Evolutionary conservation across 1,139 yeast species (phyloP).

Genomic region (Zygoascus meyerae): DNA sequence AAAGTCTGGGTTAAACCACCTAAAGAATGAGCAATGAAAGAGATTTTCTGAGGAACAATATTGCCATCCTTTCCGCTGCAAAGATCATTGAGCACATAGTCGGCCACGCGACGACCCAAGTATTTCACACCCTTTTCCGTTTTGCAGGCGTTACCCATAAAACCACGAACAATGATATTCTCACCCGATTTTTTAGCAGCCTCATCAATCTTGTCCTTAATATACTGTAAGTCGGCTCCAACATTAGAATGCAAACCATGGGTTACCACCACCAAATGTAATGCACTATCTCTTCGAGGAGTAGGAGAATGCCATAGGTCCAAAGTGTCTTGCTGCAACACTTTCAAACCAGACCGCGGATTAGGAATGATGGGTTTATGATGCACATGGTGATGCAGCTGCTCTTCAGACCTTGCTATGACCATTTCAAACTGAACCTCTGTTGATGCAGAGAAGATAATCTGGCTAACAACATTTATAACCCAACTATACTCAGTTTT

Average conservation of each 20-base stretch:
- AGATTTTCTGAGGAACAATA: slow-evolving; percentile 42
- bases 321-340: slow-evolving; percentile 52
- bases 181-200: slow-evolving; percentile 44
- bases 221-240: slow-evolving; percentile 79
- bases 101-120: slow-evolving; percentile 78
- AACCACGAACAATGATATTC: slow-evolving; percentile 74
- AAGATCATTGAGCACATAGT: slow-evolving; percentile 59
- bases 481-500: slow-evolving; percentile 61
- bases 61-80: slow-evolving; percentile 27
- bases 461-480: slow-evolving; percentile 81
- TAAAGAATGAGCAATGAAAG: slow-evolving; percentile 86
- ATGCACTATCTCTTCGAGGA: slow-evolving; percentile 44
- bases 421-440: slow-evolving; percentile 64
- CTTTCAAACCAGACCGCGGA: slow-evolving; percentile 32
- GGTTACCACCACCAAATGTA: slow-evolving; percentile 72
- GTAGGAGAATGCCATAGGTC: slow-evolving; percentile 68
- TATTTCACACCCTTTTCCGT: slow-evolving; percentile 90
- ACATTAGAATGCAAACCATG: slow-evolving; percentile 92
- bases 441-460: slow-evolving; percentile 66
- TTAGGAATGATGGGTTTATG: neutral
- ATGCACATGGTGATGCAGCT: slow-evolving; percentile 6
- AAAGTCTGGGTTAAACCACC: slow-evolving; percentile 91
- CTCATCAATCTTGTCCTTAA: slow-evolving; percentile 73
- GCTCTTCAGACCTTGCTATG: slow-evolving; percentile 46
- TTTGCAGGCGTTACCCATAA: slow-evolving; percentile 73